A percentile compares a stretch with the other conserved stretches of the same genome.
phyloP scores from a whole-genome alignment of 345 rosid genomes.

The Eucalyptus camaldulensis region DNA sequence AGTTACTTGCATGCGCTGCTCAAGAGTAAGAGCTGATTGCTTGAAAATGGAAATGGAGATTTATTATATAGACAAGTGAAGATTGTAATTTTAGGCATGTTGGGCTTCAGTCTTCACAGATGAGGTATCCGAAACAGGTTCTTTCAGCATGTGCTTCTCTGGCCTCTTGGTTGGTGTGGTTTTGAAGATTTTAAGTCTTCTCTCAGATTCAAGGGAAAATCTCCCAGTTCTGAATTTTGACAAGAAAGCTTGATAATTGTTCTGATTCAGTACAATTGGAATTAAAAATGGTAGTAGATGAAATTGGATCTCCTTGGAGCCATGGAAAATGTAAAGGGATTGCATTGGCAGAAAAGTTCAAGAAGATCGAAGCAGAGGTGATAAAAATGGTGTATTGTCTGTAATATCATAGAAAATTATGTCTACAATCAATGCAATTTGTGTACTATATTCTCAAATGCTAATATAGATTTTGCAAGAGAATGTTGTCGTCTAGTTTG shows the following conservation, averaged over 20 bases:
- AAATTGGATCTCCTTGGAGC: not conserved
- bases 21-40: not conserved
- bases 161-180: not conserved
- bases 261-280: not conserved
- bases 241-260: not conserved
- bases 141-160: not conserved
- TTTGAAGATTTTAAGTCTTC: not conserved
- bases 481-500: not conserved
- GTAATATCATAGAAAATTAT: not conserved
- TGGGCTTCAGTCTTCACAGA: not conserved
- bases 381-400: not conserved
- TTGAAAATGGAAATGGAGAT: not conserved
- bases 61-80: not conserved
- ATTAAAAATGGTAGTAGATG: not conserved
- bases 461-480: not conserved
- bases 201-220: not conserved
- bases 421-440: not conserved
- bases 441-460: not conserved
- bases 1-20: not conserved
- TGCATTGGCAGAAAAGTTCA: not conserved
- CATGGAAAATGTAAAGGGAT: not conserved
- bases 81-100: not conserved
- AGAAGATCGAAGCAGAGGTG: not conserved
- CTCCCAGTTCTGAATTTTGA: not conserved
- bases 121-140: not conserved